Conservation (phyloP, 2,329 filamentous ascomycete genomes). For the Ascomycota sp. region DNA sequence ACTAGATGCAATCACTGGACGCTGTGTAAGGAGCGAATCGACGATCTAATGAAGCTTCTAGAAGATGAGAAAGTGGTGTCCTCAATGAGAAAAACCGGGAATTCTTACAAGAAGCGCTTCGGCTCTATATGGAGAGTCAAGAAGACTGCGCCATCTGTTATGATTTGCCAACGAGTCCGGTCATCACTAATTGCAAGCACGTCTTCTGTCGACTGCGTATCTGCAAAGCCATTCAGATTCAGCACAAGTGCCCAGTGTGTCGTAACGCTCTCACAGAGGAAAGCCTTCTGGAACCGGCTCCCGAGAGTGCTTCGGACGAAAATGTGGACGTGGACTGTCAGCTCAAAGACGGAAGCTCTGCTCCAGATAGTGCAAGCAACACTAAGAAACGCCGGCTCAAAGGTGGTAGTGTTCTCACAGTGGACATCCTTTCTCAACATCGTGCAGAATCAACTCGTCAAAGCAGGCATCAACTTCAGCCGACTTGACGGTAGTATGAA, state of each 20-base stretch:
- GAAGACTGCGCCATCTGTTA: slow-evolving; percentile 74
- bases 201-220: slow-evolving; percentile 61
- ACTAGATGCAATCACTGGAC: slow-evolving; percentile 66
- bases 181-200: slow-evolving; percentile 75
- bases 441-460: slow-evolving; percentile 45
- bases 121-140: slow-evolving; percentile 56
- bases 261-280: slow-evolving; percentile 43
- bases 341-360: slow-evolving; percentile 66
- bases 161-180: slow-evolving; percentile 47
- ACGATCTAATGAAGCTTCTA: slow-evolving; percentile 48
- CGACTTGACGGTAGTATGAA: slow-evolving; percentile 70
- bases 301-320: slow-evolving; percentile 26
- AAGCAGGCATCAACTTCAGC: slow-evolving; percentile 39
- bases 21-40: slow-evolving; percentile 55
- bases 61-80: slow-evolving; percentile 46
- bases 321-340: slow-evolving; percentile 41
- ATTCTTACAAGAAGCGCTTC: slow-evolving; percentile 54
- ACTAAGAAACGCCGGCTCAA: slow-evolving; percentile 39
- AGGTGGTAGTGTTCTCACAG: slow-evolving; percentile 56
- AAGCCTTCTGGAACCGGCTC: slow-evolving; percentile 42
- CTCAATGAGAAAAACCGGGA: slow-evolving; percentile 52
- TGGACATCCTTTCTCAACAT: slow-evolving; percentile 59
- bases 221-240: slow-evolving; percentile 48
- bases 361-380: slow-evolving; percentile 55
- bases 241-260: slow-evolving; percentile 73